Percentiles rank a stretch among this genome's conserved stretches.
Conservation (phyloP, 371 early-diverging fungal species). For the Syncephalis plumigaleata region DNA sequence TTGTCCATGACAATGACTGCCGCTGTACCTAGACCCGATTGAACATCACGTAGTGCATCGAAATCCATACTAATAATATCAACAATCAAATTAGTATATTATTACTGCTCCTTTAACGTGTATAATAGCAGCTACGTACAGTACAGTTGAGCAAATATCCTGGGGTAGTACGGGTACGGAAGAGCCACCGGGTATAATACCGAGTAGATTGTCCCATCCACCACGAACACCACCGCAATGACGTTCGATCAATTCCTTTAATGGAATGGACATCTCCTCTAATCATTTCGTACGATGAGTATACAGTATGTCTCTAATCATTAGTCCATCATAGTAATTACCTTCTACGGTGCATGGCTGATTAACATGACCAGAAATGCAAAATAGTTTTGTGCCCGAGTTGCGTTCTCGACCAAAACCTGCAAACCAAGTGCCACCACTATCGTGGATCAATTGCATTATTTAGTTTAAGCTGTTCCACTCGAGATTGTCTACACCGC, state of each 20-base stretch:
- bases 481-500: constrained; percentile 7
- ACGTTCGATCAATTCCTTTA: constrained; percentile 84
- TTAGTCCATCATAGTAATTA: not conserved
- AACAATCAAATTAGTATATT: not conserved
- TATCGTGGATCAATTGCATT: not conserved
- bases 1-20: constrained; percentile 98
- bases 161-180: constrained; percentile 89
- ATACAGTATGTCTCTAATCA: not conserved
- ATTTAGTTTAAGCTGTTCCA: not conserved
- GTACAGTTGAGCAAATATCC: constrained; percentile 70
- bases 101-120: not conserved
- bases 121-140: constrained; percentile 11
- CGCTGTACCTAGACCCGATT: constrained; percentile 89
- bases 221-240: constrained; percentile 95
- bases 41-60: constrained; percentile 85
- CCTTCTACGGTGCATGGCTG: constrained; percentile 87
- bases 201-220: constrained; percentile 97
- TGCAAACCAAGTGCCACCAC: constrained; percentile 90
- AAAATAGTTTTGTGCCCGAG: constrained; percentile 91
- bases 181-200: constrained; percentile 93
- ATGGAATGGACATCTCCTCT: constrained; percentile 94
- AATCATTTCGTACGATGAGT: constrained; percentile 51
- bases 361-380: constrained; percentile 95
- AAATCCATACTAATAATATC: constrained; percentile 70
- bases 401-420: constrained; percentile 86